Conservation (phyloP, 2,329 filamentous ascomycete species). For the Alternaria postmessia region DNA sequence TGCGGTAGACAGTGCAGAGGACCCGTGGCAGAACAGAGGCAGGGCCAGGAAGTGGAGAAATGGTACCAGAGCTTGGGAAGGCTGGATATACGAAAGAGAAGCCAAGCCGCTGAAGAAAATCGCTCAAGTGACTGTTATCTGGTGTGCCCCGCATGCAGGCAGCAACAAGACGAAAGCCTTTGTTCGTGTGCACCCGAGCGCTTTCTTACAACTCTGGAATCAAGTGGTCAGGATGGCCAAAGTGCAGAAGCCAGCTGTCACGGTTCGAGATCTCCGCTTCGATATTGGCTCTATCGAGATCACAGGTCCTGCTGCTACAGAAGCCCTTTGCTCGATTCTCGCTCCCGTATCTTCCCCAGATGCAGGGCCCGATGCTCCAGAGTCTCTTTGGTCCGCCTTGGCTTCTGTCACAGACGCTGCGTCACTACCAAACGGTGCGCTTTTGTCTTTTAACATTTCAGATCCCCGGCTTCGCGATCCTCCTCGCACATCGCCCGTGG, state of each 20-base stretch:
- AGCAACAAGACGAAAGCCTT: conserved; percentile 64
- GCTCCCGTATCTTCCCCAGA: conserved; percentile 53
- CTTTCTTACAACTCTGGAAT: conserved; percentile 74
- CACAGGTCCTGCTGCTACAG: conserved; percentile 77
- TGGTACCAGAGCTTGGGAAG: conserved; percentile 65
- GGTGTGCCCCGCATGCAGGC: conserved; percentile 61
- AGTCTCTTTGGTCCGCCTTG: conserved; percentile 43
- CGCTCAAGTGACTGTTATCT: conserved; percentile 76
- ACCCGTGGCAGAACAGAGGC: conserved; percentile 63
- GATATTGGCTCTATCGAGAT: conserved; percentile 77
- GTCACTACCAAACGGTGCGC: conserved; percentile 71
- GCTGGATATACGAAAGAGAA: conserved; percentile 66
- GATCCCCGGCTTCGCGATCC: conserved; percentile 86
- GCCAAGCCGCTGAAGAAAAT: conserved; percentile 64
- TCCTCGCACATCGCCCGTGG: conserved; percentile 61
- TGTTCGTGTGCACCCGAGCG: conserved; percentile 82
- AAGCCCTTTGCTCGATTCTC: conserved; percentile 76
- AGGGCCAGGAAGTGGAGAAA: conserved; percentile 74
- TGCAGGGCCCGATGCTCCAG: conserved; percentile 41
- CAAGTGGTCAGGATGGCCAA: conserved; percentile 67
- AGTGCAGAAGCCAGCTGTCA: conserved; percentile 67
- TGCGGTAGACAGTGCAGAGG: conserved; percentile 63
- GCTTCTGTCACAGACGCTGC: conserved; percentile 58
- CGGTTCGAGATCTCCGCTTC: conserved; percentile 73
- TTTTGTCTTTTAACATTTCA: conserved; percentile 75